A percentile compares a stretch with the other conserved stretches of the same genome.
These are phyloP conservation scores for Eucalyptus rudis DNA, from an alignment of 345 rosid species.

Conservation along the genomic window DNA sequence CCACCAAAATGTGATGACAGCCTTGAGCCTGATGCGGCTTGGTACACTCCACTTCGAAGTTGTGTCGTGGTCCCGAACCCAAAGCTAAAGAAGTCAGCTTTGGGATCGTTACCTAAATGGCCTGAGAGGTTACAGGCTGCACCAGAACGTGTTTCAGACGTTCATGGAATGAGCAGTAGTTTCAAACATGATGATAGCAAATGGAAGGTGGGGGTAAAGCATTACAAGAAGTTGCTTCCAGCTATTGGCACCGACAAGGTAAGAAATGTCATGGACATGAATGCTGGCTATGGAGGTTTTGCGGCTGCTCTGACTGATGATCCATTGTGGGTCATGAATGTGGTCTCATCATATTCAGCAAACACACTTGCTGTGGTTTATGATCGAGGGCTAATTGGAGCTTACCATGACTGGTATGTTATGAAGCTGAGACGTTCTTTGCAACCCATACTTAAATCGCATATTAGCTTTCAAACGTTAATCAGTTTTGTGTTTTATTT, in stretches of 20 bases:
- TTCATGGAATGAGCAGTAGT: conserved; percentile 45
- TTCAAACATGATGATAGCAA: conserved; percentile 71
- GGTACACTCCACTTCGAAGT: conserved; percentile 92
- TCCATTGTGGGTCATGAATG: conserved; percentile 97
- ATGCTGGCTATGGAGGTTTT: conserved; percentile 87
- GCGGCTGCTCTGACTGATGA: conserved; percentile 67
- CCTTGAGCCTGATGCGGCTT: conserved; percentile 93
- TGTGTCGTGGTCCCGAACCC: conserved; percentile 81
- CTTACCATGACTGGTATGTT: conserved; percentile 83
- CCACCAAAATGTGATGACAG: conserved; percentile 95
- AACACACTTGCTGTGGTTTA: conserved; percentile 76
- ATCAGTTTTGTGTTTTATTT: conserved; percentile 4
- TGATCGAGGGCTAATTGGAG: conserved; percentile 95
- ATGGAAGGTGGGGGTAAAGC: conserved; percentile 73
- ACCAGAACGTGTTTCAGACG: conserved; percentile 64
- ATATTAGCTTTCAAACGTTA: not conserved
- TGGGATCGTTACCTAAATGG: conserved; percentile 68
- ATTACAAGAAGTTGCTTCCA: conserved; percentile 79
- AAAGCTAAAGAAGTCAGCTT: conserved; percentile 40
- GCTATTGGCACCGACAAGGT: conserved; percentile 73
- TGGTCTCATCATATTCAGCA: conserved; percentile 73
- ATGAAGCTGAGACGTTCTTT: not conserved
- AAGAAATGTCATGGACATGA: conserved; percentile 98
- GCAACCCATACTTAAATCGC: not conserved
- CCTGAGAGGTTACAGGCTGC: conserved; percentile 65